phyloP scores from a whole-genome alignment of 495 filamentous ascomycete genomes.

The Penicillium canariense region DNA sequence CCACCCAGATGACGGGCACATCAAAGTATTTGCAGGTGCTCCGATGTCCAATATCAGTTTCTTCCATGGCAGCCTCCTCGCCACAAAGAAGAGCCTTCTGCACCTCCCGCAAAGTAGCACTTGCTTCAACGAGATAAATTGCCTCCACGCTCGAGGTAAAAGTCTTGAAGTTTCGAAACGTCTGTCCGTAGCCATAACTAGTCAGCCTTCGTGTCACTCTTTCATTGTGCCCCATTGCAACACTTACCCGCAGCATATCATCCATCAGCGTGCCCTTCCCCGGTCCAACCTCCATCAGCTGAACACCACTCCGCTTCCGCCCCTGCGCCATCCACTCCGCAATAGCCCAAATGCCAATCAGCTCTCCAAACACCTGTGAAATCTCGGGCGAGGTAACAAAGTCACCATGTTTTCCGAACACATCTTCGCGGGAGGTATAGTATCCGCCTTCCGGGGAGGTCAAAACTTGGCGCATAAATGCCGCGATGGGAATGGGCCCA shows the following conservation, averaged over 20 bases:
- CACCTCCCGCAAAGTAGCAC: slow-evolving; percentile 65
- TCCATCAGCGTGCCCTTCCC: slow-evolving; percentile 96
- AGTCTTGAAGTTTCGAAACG: slow-evolving; percentile 75
- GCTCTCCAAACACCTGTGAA: slow-evolving; percentile 93
- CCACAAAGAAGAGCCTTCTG: slow-evolving; percentile 87
- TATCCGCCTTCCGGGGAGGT: slow-evolving; percentile 90
- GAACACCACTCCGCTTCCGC: slow-evolving; percentile 62
- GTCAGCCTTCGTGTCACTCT: background rate
- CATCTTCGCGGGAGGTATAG: slow-evolving; percentile 69
- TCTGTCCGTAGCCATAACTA: slow-evolving; percentile 48
- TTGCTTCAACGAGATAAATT: slow-evolving; percentile 90
- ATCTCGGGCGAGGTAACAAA: slow-evolving; percentile 98
- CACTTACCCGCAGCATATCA: slow-evolving; percentile 87
- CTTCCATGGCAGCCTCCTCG: slow-evolving; percentile 60
- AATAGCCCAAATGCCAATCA: slow-evolving; percentile 90
- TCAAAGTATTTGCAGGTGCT: slow-evolving; percentile 72
- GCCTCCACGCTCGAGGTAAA: slow-evolving; percentile 75
- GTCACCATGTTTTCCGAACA: slow-evolving; percentile 87
- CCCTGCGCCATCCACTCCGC: slow-evolving; percentile 96
- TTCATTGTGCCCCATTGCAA: background rate
- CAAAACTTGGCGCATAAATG: slow-evolving; percentile 98
- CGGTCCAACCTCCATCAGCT: slow-evolving; percentile 90
- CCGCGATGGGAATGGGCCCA: slow-evolving; percentile 85
- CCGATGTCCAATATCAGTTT: slow-evolving; percentile 71
- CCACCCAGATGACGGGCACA: slow-evolving; percentile 81